Base-by-base conservation (phyloP, 2,329 filamentous ascomycete genomes). In the Neopestalotiopsis rosae region DNA sequence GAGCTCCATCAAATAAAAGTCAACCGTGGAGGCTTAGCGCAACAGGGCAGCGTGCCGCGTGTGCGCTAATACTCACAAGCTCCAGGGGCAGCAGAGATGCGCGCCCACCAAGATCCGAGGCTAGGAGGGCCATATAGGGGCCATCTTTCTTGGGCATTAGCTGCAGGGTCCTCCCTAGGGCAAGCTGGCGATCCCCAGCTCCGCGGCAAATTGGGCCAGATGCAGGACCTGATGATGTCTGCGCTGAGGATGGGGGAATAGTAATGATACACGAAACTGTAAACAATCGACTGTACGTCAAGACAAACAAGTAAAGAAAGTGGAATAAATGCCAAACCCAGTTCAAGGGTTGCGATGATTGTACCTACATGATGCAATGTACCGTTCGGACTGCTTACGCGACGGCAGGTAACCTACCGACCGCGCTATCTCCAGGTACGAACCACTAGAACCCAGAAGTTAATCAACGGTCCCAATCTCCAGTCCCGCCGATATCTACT, bases 381-480 rank as follows among this genome's bases (percentile, higher is more conserved):
- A 52, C 45, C 6, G 9, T 7, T 24, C 34, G 20, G 17, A 7
- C n/a, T 52, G 45, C 45, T 52, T 52, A 52, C 45, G 45, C 45
- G 45, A 52, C 45, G 45, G 45, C 20, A 10, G 45, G 45, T 52
- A 52, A 20, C 34, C 17, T 52, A 52, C 32, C 59, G 34, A 13
- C 32, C 59, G 32, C 59, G 59, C 59, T 62, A 62, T 62, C 59
- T 62, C 32, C 59, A 62, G 59, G 59, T 62, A 62, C 59, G 28
- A 34, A 40, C 34, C 30, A 34, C 59, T 62, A 20, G 28, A 34
- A 34, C 30, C 59, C 59, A 62, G 34, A 62, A 34, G 30, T 62
- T 40, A 62, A 40, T 40, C 59, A 62, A 62, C 59, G 59, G 59
- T 40, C 32, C 30, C 59, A 62, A 62, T 62, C 59, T 62, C 30